Percentiles rank a stretch among this genome's conserved stretches.
Conservation (phyloP, 345 rosid species). For the Populus deltoides region DNA sequence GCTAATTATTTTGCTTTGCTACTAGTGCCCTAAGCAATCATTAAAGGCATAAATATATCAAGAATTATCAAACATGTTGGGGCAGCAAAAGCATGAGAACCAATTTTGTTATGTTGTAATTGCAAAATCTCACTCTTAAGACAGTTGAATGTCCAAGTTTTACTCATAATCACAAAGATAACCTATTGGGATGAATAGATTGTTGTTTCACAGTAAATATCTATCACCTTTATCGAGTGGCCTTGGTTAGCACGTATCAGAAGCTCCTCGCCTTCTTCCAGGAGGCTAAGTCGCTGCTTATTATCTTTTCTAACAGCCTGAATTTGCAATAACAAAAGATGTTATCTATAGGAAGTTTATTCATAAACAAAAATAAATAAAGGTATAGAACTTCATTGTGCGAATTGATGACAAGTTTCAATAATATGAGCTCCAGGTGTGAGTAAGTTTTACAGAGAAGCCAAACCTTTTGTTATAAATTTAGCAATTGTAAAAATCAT, state of each 20-base stretch:
- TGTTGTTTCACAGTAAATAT: background rate
- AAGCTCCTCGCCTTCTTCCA: slow-evolving; percentile 74
- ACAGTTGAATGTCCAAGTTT: background rate
- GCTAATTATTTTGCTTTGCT: background rate
- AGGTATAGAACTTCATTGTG: background rate
- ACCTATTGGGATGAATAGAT: background rate
- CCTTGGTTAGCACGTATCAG: slow-evolving; percentile 94
- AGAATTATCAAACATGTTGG: background rate
- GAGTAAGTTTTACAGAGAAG: background rate
- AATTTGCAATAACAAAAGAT: slow-evolving; percentile 13
- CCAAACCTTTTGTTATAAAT: background rate
- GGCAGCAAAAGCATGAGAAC: background rate
- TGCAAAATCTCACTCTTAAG: background rate
- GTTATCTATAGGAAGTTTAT: background rate
- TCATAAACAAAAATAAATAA: background rate
- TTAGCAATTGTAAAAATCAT: background rate
- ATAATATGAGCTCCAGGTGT: background rate
- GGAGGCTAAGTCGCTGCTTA: slow-evolving; percentile 75
- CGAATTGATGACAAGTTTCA: too few relatives aligned
- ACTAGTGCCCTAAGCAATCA: background rate
- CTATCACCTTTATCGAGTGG: slow-evolving; percentile 61
- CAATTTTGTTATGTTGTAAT: background rate
- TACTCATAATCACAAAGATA: background rate
- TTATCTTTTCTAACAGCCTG: slow-evolving; percentile 84
- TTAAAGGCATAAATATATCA: background rate